Evolutionary conservation across 2,329 filamentous ascomycete species (phyloP).

Genomic region (Diaporthe vexans): DNA sequence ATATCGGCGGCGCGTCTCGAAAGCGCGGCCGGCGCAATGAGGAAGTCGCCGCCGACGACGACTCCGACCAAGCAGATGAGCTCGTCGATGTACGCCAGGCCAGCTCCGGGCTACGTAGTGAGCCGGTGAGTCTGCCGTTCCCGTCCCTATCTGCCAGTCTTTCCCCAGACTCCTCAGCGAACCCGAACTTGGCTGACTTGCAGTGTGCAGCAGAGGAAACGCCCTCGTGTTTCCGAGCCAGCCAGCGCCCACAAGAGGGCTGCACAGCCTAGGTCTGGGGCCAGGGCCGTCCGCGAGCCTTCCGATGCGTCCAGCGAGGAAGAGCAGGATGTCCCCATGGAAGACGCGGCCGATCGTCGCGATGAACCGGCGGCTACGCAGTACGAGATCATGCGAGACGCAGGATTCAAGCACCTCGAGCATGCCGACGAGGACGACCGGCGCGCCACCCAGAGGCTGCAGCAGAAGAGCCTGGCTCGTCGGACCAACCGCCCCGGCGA

Average conservation of each 20-base stretch:
- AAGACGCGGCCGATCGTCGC: conserved; percentile 44
- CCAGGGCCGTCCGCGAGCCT: conserved; percentile 42
- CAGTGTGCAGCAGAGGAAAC: conserved; percentile 53
- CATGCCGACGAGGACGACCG: conserved; percentile 72
- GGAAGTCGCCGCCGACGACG: conserved; percentile 49
- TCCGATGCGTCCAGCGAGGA: conserved; percentile 42
- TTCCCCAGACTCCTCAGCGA: background rate
- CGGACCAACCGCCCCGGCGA: conserved; percentile 61
- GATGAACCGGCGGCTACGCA: conserved; percentile 65
- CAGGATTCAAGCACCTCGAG: conserved; percentile 69
- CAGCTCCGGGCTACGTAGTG: conserved; percentile 56
- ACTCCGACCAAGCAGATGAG: conserved; percentile 50
- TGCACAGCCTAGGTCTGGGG: conserved; percentile 47
- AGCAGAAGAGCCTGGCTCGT: conserved; percentile 45
- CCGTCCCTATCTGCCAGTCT: background rate
- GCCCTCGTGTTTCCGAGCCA: conserved; percentile 52
- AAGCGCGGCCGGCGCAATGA: conserved; percentile 60
- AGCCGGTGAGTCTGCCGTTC: conserved; percentile 53
- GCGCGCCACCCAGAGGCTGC: conserved; percentile 74
- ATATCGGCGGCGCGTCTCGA: conserved; percentile 45
- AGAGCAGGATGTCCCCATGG: conserved; percentile 49
- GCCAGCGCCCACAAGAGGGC: conserved; percentile 48
- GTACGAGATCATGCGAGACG: conserved; percentile 73
- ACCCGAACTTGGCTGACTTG: conserved; percentile 39
- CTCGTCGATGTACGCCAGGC: conserved; percentile 56